Percentiles rank a stretch among this genome's conserved stretches.
Conservation (phyloP, 768 basidiomycete genomes). For the Vishniacozyma victoriae region DNA sequence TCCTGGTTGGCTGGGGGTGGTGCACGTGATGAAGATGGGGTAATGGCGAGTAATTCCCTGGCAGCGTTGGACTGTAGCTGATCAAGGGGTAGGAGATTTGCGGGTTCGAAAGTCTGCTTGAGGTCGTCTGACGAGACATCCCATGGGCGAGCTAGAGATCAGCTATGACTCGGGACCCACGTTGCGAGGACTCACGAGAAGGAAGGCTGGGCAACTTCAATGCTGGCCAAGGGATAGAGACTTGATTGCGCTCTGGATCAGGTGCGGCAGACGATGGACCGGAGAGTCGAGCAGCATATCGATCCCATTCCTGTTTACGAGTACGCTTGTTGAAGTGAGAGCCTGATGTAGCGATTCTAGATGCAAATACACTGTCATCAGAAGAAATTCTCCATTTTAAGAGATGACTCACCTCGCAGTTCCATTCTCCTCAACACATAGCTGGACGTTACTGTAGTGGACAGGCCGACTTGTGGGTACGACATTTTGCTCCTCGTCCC, state of each 20-base stretch:
- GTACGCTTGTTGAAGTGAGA: constrained; percentile 26
- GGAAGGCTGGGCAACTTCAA: constrained; percentile 1
- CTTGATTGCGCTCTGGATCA: constrained; percentile 13
- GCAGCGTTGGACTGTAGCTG: too few relatives aligned
- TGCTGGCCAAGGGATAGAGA: constrained; percentile 30
- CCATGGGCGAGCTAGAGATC: too few relatives aligned
- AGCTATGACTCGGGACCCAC: too few relatives aligned
- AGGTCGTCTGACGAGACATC: too few relatives aligned
- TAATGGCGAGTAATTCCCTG: constrained; percentile 1
- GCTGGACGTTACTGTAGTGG: constrained; percentile 44
- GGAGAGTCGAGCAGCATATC: constrained; percentile 33
- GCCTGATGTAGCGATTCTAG: constrained; percentile 28
- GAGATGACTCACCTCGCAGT: constrained; percentile 8
- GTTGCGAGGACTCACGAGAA: constrained; percentile 4
- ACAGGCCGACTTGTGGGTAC: constrained; percentile 27
- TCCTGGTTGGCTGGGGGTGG: constrained; percentile 9
- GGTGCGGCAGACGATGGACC: constrained; percentile 10
- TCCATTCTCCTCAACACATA: constrained; percentile 34
- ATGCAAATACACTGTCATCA: constrained; percentile 29
- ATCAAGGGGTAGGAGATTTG: too few relatives aligned
- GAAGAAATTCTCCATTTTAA: background rate
- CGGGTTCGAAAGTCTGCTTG: too few relatives aligned
- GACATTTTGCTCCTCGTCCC: constrained; percentile 19
- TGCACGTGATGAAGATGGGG: background rate
- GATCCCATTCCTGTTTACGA: constrained; percentile 24